These are phyloP conservation scores for Coprinopsis marcescibilis DNA, from an alignment of 768 basidiomycete genomes.

Conservation along the genomic window DNA sequence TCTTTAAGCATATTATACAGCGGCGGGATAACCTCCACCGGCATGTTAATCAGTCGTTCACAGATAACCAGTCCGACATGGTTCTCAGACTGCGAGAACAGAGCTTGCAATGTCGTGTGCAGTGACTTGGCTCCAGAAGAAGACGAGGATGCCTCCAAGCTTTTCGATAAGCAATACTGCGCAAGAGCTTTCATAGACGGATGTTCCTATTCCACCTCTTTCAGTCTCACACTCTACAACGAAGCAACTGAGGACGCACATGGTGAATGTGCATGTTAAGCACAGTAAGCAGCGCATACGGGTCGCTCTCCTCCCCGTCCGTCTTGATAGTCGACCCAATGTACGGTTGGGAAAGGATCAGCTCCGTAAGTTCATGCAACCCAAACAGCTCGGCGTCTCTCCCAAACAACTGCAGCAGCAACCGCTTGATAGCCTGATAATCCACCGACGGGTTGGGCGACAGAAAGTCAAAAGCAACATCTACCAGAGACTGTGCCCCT, in stretches of 20 bases:
- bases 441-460: conserved; percentile 77
- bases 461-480: conserved; percentile 94
- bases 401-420: conserved; percentile 64
- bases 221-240: not conserved
- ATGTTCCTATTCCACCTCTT: conserved; percentile 47
- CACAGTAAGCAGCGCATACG: conserved; percentile 82
- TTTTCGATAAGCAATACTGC: conserved; percentile 64
- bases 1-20: conserved; percentile 87
- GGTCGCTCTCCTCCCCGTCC: conserved; percentile 85
- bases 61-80: conserved; percentile 82
- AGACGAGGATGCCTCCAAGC: conserved; percentile 29
- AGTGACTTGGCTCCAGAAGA: conserved; percentile 38
- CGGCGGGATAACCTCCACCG: conserved; percentile 85
- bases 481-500: conserved; percentile 47
- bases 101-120: conserved; percentile 45
- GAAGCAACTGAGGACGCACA: conserved; percentile 6
- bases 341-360: conserved; percentile 65
- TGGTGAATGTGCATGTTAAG: conserved; percentile 70
- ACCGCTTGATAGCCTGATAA: conserved; percentile 79
- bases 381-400: conserved; percentile 69
- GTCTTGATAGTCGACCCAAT: conserved; percentile 92
- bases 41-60: conserved; percentile 93
- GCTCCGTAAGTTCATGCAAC: conserved; percentile 69
- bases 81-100: conserved; percentile 44
- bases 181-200: conserved; percentile 64